Evolutionary conservation across 257 asterid genomes (phyloP), one percentile per base, ranked within the genome.

Genomic region (Ehretia macrophylla): DNA sequence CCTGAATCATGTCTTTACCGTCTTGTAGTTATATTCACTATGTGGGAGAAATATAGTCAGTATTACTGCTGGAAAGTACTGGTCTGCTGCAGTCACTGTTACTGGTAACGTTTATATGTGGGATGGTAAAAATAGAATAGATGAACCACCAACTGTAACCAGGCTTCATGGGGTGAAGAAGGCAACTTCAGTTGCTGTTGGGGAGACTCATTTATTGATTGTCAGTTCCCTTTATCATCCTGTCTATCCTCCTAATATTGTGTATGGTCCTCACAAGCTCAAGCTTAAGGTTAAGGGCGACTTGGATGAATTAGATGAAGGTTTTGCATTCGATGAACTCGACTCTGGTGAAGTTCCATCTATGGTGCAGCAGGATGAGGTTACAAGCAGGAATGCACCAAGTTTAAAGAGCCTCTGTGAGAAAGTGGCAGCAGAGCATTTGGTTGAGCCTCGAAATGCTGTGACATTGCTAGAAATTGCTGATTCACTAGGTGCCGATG

Each of bases 21-120:
- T 60, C 42, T 53, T 65, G 64, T 69, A 89, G 99, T 68, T 89
- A 52, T 74, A 77, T 78, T 67, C 86, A 19, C 77, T 85, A 8
- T 77, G 88, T 76, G 95, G 97, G 67, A 83, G 76, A 78, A 81
- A 75, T 56, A 59, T 87, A 55, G 81, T 69, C 23, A 65, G 88
- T 68, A 71, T 93, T 52, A 85, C 99, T 55, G 88, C 99, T 66
- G 97, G 99, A 69, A 93, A 93, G 80, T 87, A 85, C 75, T 85
- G 99, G 97, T 72, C 83, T 65, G 97, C 95, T 74, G 94, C 92
- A 52, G 99, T 85, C 73, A 87, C 90, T 62, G 80, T 55, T 59
- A 79, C 84, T 22, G 99, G 99, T 49, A 96, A 93, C 75, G 76
- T 79, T 40, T 90, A 82, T 66, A 79, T 80, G 85, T 93, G 99